Conservation (phyloP, 1,284 basidiomycete genomes). For the Boletus albobrunnescens region DNA sequence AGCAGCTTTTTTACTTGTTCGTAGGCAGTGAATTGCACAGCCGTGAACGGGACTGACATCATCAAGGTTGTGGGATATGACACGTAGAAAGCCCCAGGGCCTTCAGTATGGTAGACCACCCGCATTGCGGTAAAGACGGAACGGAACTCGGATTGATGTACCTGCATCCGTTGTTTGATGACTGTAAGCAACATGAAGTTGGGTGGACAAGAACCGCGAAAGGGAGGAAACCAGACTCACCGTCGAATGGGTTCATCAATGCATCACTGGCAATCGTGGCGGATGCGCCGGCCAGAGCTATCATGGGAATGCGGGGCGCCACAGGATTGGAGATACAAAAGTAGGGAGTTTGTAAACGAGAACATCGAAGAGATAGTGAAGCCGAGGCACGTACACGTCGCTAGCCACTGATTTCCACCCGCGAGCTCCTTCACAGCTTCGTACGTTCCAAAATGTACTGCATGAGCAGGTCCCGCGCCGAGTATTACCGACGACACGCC, state of each 20-base stretch:
- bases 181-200: conserved; percentile 49
- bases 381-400: conserved; percentile 58
- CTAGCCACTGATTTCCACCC: conserved; percentile 85
- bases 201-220: conserved; percentile 7
- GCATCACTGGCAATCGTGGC: conserved; percentile 96
- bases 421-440: conserved; percentile 92
- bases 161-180: conserved; percentile 99
- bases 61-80: conserved; percentile 97
- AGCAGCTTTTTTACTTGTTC: conserved; percentile 87
- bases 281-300: conserved; percentile 88
- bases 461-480: conserved; percentile 97
- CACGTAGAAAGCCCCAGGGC: conserved; percentile 91
- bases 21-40: conserved; percentile 96
- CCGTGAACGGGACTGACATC: conserved; percentile 97
- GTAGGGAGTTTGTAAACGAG: background rate
- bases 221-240: conserved; percentile 43
- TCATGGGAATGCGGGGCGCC: background rate
- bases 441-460: conserved; percentile 96
- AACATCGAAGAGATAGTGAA: background rate
- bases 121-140: conserved; percentile 81
- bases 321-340: background rate
- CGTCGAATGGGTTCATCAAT: conserved; percentile 99
- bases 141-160: conserved; percentile 87
- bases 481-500: conserved; percentile 97
- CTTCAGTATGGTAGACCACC: conserved; percentile 83